These are phyloP conservation scores for Ophiostoma ips DNA, from an alignment of 2,329 filamentous ascomycete species.

Conservation along the genomic window DNA sequence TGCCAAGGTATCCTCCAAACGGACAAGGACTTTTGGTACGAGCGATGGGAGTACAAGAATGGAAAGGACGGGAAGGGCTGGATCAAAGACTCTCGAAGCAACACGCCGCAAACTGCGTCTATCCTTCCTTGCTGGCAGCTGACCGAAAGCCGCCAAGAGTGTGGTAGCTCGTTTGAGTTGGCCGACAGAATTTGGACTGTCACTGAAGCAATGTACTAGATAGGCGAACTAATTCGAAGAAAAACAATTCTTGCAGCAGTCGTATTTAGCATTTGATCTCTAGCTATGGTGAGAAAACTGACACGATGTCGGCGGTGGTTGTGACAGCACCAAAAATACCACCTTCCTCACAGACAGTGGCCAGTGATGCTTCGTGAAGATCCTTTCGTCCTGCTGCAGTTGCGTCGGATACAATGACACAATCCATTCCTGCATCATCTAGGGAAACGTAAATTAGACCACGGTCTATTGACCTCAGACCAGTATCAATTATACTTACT, in stretches of 20 bases:
- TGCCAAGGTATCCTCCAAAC: background rate
- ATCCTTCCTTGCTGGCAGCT: background rate
- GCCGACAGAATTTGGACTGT: background rate
- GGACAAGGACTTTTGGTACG: background rate
- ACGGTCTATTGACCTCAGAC: too few species aligned
- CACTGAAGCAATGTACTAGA: background rate
- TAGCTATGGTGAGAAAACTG: too few species aligned
- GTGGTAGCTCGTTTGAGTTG: background rate
- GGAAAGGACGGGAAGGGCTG: background rate
- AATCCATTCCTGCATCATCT: constrained; percentile 11
- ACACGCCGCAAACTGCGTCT: background rate
- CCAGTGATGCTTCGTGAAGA: constrained; percentile 6
- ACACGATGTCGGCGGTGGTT: background rate
- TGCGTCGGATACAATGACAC: constrained; percentile 7
- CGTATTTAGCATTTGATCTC: too few species aligned
- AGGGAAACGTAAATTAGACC: background rate
- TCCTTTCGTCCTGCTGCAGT: constrained; percentile 4
- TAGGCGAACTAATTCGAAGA: too few species aligned
- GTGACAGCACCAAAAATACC: constrained; percentile 11
- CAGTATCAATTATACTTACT: background rate
- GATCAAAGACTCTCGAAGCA: background rate
- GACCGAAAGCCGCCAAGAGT: background rate
- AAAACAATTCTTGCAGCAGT: too few species aligned
- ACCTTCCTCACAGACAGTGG: constrained; percentile 8
- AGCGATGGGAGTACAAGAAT: background rate